phyloP scores from a whole-genome alignment of 2,329 filamentous ascomycete genomes.

The Akanthomyces dipterigenus region DNA sequence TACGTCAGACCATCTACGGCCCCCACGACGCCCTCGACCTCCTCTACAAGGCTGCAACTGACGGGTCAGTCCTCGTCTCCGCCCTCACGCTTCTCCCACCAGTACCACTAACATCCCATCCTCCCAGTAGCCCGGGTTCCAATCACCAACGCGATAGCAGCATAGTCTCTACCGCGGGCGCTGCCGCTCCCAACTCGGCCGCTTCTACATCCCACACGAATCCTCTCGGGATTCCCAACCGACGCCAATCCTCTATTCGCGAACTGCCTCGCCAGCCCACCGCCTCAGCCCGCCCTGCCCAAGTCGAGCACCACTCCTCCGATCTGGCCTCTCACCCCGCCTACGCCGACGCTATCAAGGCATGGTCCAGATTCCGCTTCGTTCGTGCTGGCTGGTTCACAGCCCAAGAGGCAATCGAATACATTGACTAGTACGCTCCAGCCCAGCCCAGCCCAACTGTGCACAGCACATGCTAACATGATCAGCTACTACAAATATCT shows the following conservation, averaged over 20 bases:
- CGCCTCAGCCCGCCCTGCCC: constrained; percentile 22
- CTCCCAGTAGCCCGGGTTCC: neutral
- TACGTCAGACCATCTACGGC: constrained; percentile 72
- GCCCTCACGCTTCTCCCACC: constrained; percentile 6
- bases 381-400: constrained; percentile 97
- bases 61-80: constrained; percentile 39
- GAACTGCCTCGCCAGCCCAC: constrained; percentile 15
- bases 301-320: constrained; percentile 42
- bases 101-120: neutral
- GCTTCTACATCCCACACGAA: constrained; percentile 8
- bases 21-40: constrained; percentile 89
- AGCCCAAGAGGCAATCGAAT: constrained; percentile 83
- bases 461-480: neutral
- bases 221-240: neutral
- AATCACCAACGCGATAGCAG: constrained; percentile 26
- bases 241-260: constrained; percentile 10
- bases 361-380: constrained; percentile 90
- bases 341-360: constrained; percentile 65
- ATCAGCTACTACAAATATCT: constrained; percentile 81
- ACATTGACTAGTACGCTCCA: constrained; percentile 74
- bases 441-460: neutral
- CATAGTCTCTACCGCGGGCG: constrained; percentile 19
- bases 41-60: constrained; percentile 77
- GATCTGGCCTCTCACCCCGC: constrained; percentile 43
- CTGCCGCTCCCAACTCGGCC: constrained; percentile 13